Conservation (phyloP, 495 filamentous ascomycete genomes). For the Neurospora sp. region DNA sequence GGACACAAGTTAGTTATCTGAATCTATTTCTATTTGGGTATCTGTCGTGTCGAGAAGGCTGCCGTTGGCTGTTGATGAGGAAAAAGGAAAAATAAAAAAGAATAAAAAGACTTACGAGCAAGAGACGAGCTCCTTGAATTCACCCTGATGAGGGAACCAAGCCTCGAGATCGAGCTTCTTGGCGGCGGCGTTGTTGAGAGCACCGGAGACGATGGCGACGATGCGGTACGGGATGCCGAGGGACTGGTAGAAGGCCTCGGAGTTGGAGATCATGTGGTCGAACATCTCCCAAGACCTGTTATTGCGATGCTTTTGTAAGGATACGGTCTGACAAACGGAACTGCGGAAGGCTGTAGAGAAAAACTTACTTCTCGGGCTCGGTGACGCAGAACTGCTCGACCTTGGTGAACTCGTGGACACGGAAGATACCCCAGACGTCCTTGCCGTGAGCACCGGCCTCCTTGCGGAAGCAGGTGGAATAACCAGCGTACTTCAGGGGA, state of each 20-base stretch:
- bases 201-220: conserved; percentile 88
- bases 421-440: conserved; percentile 97
- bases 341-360: neutral
- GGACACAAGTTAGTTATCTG: neutral
- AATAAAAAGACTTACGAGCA: conserved; percentile 43
- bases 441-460: conserved; percentile 88
- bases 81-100: neutral
- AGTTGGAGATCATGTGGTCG: conserved; percentile 79
- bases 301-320: neutral
- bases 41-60: too few species aligned
- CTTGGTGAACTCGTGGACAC: conserved; percentile 98
- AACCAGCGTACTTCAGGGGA: conserved; percentile 88
- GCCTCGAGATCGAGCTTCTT: conserved; percentile 97
- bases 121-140: conserved; percentile 95
- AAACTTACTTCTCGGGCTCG: conserved; percentile 65
- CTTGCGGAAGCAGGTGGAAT: conserved; percentile 88
- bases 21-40: neutral
- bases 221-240: conserved; percentile 82
- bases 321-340: neutral
- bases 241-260: conserved; percentile 90
- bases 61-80: too few species aligned
- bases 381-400: conserved; percentile 92
- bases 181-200: conserved; percentile 82
- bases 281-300: conserved; percentile 72
- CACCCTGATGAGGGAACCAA: conserved; percentile 75